phyloP scores from a whole-genome alignment of 768 basidiomycete species.

The Psilocybe azurescens region DNA sequence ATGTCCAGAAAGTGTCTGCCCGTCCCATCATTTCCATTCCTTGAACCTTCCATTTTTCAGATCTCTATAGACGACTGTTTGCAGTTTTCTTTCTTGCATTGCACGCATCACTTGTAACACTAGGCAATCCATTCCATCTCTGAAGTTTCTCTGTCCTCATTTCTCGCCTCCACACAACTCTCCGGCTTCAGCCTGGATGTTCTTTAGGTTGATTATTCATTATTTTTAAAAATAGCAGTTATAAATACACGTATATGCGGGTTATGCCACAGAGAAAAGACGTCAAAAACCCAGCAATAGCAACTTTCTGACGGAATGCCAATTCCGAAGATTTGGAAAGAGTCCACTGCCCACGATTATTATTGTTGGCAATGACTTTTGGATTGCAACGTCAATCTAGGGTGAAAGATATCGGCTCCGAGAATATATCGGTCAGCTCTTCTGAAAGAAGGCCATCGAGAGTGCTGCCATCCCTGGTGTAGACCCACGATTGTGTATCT shows the following conservation, averaged over 20 bases:
- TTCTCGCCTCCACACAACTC: background rate
- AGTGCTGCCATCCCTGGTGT: slow-evolving; percentile 67
- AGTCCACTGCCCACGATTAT: background rate
- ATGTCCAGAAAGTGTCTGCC: background rate
- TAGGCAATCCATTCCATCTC: slow-evolving; percentile 9
- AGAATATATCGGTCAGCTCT: slow-evolving; percentile 57
- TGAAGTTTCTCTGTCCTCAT: background rate
- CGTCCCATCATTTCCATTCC: background rate
- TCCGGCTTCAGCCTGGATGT: background rate
- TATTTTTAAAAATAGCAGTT: background rate
- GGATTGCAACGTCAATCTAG: slow-evolving; percentile 6
- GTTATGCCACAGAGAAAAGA: background rate
- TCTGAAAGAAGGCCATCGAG: slow-evolving; percentile 68
- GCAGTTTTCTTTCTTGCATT: background rate
- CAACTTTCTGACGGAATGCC: background rate
- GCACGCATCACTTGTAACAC: slow-evolving; percentile 7
- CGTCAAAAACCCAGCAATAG: background rate
- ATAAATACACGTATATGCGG: background rate
- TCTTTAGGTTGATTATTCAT: background rate
- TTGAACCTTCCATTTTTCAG: background rate
- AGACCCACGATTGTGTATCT: slow-evolving; percentile 70
- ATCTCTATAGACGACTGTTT: background rate
- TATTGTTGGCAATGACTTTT: too few species aligned
- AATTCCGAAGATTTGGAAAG: background rate
- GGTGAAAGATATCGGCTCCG: slow-evolving; percentile 34